Evolutionary conservation across 148 eudicot species (phyloP), one percentile per base, ranked within the genome.

Genomic region (Rhododendron mucronatum): DNA sequence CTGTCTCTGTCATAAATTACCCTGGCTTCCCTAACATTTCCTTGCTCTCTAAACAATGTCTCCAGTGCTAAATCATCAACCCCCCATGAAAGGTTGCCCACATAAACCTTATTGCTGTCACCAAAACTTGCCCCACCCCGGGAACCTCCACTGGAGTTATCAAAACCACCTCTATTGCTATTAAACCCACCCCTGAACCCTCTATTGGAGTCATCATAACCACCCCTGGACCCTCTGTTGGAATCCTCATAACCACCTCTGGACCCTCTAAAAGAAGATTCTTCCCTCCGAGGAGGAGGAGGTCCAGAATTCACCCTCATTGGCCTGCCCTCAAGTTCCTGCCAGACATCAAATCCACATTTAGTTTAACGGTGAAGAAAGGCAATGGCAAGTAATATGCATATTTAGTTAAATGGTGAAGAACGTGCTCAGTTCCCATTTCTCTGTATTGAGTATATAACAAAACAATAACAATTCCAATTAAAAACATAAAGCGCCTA

Each of bases 1-100:
- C 92, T 95, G 12, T 97, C 98, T 86, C 99, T 93, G 86, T 97
- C 99, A 86, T 94, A 95, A 65, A 97, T 93, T 75, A 97, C 99
- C 86, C 88, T 94, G n/a, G 98, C 98, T 55, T 97, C 99, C 91
- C 89, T 63, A 51, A 97, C 98, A 75, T 92, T 87, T 30, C 99
- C 99, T 57, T 90, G 91, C 76, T 95, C 98, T 63, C 96, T 92
- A 85, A 97, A 97, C 90, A 95, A 86, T 78, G 78, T 84, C 88
- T 90, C 93, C 5, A 97, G 94, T 21, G 98, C 90, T 21, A 89
- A 87, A 88, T 95, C 93, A 88, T 97, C 99, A 85, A 95, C 98
- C 23, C 91, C 93, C 98, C 98, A 97, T 77, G 98, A 89, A 80
- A 97, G 96, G 83, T 97, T 97, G 45, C 99, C 93, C n/a, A 97